Percentiles rank a stretch among this genome's conserved stretches.
These are phyloP conservation scores for Hymenoscyphus albidus DNA, from an alignment of 2,329 filamentous ascomycete genomes.

Conservation along the genomic window DNA sequence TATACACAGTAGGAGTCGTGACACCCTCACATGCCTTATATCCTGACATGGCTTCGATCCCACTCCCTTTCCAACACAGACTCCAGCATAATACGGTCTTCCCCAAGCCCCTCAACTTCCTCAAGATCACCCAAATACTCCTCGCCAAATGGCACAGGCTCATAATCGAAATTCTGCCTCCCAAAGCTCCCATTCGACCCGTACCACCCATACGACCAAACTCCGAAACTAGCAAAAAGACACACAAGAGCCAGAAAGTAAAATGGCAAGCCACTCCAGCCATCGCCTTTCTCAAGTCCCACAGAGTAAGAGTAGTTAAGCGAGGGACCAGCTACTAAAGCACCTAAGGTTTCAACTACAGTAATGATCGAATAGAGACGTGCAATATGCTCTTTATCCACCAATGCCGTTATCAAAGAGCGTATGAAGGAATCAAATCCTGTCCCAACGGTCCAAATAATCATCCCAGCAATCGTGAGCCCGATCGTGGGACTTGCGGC, in stretches of 20 bases:
- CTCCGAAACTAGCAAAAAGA: slow-evolving; percentile 16
- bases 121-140: slow-evolving; percentile 13
- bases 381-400: slow-evolving; percentile 29
- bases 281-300: slow-evolving; percentile 26
- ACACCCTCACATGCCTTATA: too few species aligned
- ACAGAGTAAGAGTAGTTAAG: slow-evolving; percentile 26
- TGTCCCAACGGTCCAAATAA: slow-evolving; percentile 28
- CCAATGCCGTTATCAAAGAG: slow-evolving; percentile 27
- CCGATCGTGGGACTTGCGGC: slow-evolving; percentile 24
- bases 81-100: slow-evolving; percentile 3
- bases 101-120: not conserved
- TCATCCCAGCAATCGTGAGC: slow-evolving; percentile 24
- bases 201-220: slow-evolving; percentile 23
- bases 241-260: slow-evolving; percentile 19
- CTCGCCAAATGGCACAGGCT: slow-evolving; percentile 12
- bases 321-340: slow-evolving; percentile 24
- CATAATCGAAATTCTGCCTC: slow-evolving; percentile 7
- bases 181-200: not conserved
- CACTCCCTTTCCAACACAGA: not conserved
- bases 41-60: not conserved
- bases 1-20: too few species aligned
- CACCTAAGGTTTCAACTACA: slow-evolving; percentile 28
- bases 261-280: slow-evolving; percentile 32
- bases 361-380: slow-evolving; percentile 29
- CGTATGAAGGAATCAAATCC: slow-evolving; percentile 24